Base-by-base conservation (phyloP, 805 yeast genomes). In the Candida krabiensis region DNA sequence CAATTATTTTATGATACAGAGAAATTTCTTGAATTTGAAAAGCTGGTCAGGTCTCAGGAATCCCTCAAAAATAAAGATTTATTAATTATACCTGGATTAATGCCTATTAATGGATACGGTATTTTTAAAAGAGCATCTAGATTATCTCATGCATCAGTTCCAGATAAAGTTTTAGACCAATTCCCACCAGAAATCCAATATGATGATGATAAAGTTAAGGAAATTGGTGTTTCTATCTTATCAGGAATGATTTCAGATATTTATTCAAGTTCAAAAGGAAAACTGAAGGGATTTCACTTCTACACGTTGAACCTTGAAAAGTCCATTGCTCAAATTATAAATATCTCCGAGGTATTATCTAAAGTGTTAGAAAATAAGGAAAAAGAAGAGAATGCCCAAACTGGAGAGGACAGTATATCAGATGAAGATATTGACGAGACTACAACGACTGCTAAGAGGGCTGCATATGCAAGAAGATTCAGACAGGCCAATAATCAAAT, bases 231-330 rank as follows among this genome's bases (percentile, higher is more conserved):
- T n/a, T 77, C 83, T 13, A 64, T 86, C 8, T 48, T 90, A 40
- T 69, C 74, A 17, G 79, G 82, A 17, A 79, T 87, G 38, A 74
- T 90, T 29, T 70, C 76, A 21, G 66, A 70, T 36, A 71, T 89
- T 19, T 70, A 75, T 51, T 49, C 63, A 2, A 68, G 71, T 33
- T 77, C 89, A 0, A 56, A 70, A 18, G 77, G 78, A 9, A 66
- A 81, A 32, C 67, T 84, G n/a, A 77, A 76, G 44, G 95, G 96
- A 2, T 83, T 85, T 66, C 99, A 93, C 61, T 89, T 93, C 61
- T 93, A 91, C 60, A 86, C 96, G 0, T 73, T 93, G 49, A 93
- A 93, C 58, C 71, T 93, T 58, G 99, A 93, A 61, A 88, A 88
- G 57, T 86, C 96, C 1, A 82, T 89, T 28, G 96, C 96, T 1